Base-by-base conservation (phyloP, 192 early-diverging fungal species). In the Neocallimastix lanati region DNA sequence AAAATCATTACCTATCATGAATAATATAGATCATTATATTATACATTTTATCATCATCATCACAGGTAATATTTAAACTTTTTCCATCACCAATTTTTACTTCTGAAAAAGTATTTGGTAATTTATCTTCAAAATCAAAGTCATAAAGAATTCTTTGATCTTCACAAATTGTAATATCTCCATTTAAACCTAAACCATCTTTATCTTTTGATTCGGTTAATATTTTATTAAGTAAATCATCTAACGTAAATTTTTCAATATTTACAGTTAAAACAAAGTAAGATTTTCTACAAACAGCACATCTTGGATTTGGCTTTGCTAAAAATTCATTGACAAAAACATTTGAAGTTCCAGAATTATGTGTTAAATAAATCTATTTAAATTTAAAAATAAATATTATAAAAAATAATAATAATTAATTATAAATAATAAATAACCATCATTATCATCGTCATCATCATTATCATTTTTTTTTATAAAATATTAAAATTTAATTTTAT, bases 91-190 rank as follows among this genome's bases (percentile, higher is more conserved):
- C 25, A n/a, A 67, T 67, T 67, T 67, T 67, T 27, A n/a, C 50
- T 67, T 67, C 16, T 25, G 50, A 67, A 7, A 67, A 67, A n/a
- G 50, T n/a, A n/a, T 67, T 16, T 21, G 25, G 25, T 67, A 67
- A 67, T 27, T 67, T 67, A 67, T 67, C 50, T 21, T 67, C 50
- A n/a, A 67, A 67, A 67, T 67, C 50, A 21, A 67, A 67, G 11
- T 67, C 50, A 67, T 67, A 67, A n/a, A 67, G 50, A n/a, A 67
- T 67, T 67, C 50, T 67, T 79, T 88, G 86, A 77, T 91, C 90
- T 79, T 94, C 90, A 77, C 90, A 86, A 21, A 95, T 84, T 18
- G 90, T 83, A 3, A 95, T 81, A 25, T 96, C 92, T 1, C 95
- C 95, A 18, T 87, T 83, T 35, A 96, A 82, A 27, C 81, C 84